Evolutionary conservation across 352 stramenopile species (phyloP).

Genomic region (Pythium periplocum): DNA sequence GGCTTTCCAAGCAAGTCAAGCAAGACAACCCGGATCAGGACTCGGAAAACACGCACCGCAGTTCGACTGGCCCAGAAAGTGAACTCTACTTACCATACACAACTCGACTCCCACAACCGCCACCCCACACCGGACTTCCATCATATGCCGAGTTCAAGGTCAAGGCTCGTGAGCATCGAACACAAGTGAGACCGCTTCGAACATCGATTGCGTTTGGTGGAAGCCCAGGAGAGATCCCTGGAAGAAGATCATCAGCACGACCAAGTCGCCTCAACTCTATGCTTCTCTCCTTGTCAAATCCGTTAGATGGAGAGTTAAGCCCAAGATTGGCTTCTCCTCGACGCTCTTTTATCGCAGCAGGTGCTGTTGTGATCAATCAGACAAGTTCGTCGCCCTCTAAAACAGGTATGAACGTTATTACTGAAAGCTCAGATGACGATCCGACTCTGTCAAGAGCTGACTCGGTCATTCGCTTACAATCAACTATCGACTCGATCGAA

Average conservation of each 20-base stretch:
- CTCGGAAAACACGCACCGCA: neutral
- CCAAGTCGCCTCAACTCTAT: too few relatives aligned
- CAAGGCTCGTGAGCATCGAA: conserved; percentile 38
- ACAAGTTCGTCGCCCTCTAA: neutral
- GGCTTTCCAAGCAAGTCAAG: neutral
- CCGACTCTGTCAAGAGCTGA: conserved; percentile 11
- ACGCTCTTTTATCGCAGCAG: too few relatives aligned
- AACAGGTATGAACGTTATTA: neutral
- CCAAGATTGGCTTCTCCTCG: too few relatives aligned
- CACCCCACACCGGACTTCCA: conserved; percentile 34
- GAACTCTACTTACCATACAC: conserved; percentile 64
- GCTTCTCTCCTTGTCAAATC: too few relatives aligned
- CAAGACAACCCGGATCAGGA: conserved; percentile 1
- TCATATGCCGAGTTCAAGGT: conserved; percentile 42
- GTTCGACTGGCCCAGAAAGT: neutral
- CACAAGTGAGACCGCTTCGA: conserved; percentile 23
- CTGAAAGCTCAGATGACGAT: neutral
- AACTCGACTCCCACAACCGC: conserved; percentile 39
- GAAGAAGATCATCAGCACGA: too few relatives aligned
- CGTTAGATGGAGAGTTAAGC: too few relatives aligned
- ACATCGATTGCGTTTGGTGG: too few relatives aligned
- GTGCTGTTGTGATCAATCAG: neutral
- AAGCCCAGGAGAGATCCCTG: too few relatives aligned
- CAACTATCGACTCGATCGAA: conserved; percentile 39
- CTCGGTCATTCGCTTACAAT: conserved; percentile 54